These are phyloP conservation scores for Penicillium sp. DNA, from an alignment of 2,329 filamentous ascomycete genomes.

Conservation along the genomic window DNA sequence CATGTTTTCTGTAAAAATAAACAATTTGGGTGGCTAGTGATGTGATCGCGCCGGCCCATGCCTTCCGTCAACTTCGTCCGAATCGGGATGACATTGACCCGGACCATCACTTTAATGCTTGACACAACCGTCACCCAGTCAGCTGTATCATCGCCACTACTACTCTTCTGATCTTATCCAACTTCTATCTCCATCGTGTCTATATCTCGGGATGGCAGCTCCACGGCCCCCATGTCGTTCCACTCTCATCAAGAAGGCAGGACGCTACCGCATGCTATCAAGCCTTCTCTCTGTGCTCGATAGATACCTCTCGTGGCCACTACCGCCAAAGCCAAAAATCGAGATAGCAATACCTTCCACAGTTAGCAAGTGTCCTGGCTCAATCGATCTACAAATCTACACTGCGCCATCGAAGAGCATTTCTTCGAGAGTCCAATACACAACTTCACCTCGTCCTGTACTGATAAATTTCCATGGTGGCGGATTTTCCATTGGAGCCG, in stretches of 20 bases:
- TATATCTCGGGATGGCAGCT: neutral
- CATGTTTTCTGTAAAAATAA: too few species aligned
- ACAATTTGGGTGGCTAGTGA: too few species aligned
- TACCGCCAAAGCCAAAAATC: conserved; percentile 8
- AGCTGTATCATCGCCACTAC: neutral
- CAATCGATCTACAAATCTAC: conserved; percentile 19
- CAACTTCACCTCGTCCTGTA: conserved; percentile 9
- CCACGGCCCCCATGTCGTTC: neutral
- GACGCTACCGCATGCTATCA: conserved; percentile 14
- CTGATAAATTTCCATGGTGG: conserved; percentile 24
- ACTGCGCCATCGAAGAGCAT: conserved; percentile 4
- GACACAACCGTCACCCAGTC: too few species aligned
- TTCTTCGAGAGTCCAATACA: neutral
- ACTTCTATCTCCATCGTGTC: too few species aligned
- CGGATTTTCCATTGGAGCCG: conserved; percentile 22
- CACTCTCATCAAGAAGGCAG: conserved; percentile 12
- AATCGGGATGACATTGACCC: too few species aligned
- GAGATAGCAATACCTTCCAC: conserved; percentile 19
- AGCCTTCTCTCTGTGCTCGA: conserved; percentile 18
- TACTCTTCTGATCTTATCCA: neutral
- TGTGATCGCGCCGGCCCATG: too few species aligned
- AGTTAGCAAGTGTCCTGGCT: conserved; percentile 15
- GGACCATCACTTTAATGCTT: too few species aligned
- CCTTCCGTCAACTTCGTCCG: too few species aligned
- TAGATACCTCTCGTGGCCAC: conserved; percentile 18